Evolutionary conservation across 257 asterid genomes (phyloP).

Genomic region (Solanum habrochaites): DNA sequence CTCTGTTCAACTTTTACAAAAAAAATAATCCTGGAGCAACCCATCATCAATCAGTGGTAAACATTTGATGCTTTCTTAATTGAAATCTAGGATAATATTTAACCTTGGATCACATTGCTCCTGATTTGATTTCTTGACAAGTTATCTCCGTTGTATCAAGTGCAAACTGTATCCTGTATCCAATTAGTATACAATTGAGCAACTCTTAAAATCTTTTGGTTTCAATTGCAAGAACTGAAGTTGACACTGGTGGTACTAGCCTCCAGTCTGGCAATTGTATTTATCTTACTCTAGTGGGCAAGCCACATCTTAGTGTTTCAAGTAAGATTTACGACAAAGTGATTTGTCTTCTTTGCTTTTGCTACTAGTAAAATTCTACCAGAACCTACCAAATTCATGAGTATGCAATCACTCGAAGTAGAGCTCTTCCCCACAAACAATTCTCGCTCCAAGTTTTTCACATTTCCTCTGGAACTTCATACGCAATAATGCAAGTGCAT

Average conservation of each 20-base stretch:
- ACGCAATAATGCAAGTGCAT: neutral
- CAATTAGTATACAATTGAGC: neutral
- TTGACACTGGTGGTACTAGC: neutral
- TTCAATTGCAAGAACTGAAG: neutral
- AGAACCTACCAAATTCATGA: neutral
- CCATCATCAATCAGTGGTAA: neutral
- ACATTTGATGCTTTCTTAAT: neutral
- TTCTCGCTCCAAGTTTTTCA: neutral
- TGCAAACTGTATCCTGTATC: neutral
- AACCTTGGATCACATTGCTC: neutral
- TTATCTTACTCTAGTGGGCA: neutral
- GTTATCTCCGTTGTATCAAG: neutral
- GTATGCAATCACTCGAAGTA: neutral
- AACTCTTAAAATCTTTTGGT: neutral
- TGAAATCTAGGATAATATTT: neutral
- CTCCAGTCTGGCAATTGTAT: neutral
- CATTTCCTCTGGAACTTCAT: neutral
- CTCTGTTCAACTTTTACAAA: neutral
- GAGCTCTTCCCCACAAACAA: neutral
- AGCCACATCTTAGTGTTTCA: neutral
- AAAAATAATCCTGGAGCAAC: neutral
- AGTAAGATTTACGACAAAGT: neutral
- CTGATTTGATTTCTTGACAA: neutral
- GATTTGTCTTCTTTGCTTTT: neutral
- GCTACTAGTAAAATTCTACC: neutral